Evolutionary conservation across 805 yeast species (phyloP).

Genomic region (Metschnikowia rubicola): DNA sequence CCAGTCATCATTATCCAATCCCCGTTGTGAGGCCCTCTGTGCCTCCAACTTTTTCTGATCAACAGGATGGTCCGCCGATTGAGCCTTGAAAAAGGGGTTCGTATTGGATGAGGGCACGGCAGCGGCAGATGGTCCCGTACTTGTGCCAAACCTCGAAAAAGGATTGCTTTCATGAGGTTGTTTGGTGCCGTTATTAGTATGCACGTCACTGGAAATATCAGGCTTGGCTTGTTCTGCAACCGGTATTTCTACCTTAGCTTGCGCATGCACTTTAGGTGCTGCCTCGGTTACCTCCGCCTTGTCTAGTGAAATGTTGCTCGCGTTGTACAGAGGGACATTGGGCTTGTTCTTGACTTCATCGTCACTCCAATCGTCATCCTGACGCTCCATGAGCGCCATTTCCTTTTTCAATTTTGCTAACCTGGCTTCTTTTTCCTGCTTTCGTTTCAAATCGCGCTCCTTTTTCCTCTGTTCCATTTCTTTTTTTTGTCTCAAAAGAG

Average conservation of each 20-base stretch:
- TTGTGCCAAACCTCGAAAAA: slow-evolving; percentile 35
- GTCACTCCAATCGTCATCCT: slow-evolving; percentile 24
- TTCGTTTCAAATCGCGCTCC: slow-evolving; percentile 47
- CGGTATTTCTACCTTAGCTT: no score
- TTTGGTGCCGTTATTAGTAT: background rate
- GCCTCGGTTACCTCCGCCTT: slow-evolving; percentile 1
- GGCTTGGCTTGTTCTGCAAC: no score
- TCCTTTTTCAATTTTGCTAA: slow-evolving; percentile 56
- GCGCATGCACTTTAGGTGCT: no score
- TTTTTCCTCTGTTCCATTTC: slow-evolving; percentile 43
- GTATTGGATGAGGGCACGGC: slow-evolving; percentile 22
- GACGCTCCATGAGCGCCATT: slow-evolving; percentile 42
- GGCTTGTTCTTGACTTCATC: slow-evolving; percentile 26
- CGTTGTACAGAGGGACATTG: slow-evolving; percentile 19
- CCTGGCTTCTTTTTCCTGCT: slow-evolving; percentile 57
- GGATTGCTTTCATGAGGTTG: slow-evolving; percentile 39
- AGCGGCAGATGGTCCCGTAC: background rate
- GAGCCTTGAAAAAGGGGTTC: slow-evolving; percentile 61
- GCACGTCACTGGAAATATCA: background rate
- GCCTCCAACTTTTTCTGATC: slow-evolving; percentile 62
- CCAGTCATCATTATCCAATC: slow-evolving; percentile 43
- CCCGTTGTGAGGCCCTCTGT: slow-evolving; percentile 71
- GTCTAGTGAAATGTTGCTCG: slow-evolving; percentile 2
- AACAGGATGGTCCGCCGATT: slow-evolving; percentile 27
- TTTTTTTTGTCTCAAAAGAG: slow-evolving; percentile 42